These are phyloP conservation scores for Fereydounia khargensis DNA, from an alignment of 1,284 basidiomycete genomes.

Conservation along the genomic window DNA sequence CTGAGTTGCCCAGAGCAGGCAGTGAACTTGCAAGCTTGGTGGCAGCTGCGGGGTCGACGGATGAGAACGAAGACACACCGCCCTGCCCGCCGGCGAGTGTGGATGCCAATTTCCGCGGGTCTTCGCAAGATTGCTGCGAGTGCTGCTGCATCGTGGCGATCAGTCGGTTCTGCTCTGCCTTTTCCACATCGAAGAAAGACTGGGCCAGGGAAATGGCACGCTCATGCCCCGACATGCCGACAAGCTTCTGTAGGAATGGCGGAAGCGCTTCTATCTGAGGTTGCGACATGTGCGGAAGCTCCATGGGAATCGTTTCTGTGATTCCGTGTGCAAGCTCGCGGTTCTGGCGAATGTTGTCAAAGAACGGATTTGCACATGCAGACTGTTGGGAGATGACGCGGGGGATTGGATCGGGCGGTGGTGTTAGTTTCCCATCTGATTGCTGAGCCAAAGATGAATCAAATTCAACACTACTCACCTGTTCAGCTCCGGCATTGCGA, in stretches of 20 bases:
- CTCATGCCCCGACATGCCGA: conserved; percentile 61
- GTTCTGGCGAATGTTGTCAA: conserved; percentile 94
- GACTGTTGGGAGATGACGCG: too few relatives aligned
- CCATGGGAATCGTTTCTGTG: conserved; percentile 57
- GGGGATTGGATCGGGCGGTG: too few relatives aligned
- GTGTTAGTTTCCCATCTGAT: too few relatives aligned
- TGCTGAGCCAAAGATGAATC: too few relatives aligned
- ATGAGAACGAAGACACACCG: too few relatives aligned
- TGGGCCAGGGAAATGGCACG: conserved; percentile 78
- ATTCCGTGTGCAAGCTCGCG: conserved; percentile 78
- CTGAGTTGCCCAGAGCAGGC: too few relatives aligned
- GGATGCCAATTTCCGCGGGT: too few relatives aligned
- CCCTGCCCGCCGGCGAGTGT: too few relatives aligned
- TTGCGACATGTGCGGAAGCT: conserved; percentile 28
- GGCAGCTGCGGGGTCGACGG: not conserved
- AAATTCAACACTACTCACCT: too few relatives aligned
- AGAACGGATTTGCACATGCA: conserved; percentile 59
- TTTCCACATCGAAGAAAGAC: conserved; percentile 85
- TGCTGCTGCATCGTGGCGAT: conserved; percentile 92
- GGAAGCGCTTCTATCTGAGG: conserved; percentile 65
- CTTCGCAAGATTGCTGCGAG: conserved; percentile 60
- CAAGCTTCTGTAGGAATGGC: conserved; percentile 74
- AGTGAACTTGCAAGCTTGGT: conserved; percentile 1
- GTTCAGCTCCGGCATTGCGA: too few relatives aligned
- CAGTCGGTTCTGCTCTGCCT: conserved; percentile 82